Conservation (phyloP, 345 rosid genomes). For the Eutrema yunnanense region DNA sequence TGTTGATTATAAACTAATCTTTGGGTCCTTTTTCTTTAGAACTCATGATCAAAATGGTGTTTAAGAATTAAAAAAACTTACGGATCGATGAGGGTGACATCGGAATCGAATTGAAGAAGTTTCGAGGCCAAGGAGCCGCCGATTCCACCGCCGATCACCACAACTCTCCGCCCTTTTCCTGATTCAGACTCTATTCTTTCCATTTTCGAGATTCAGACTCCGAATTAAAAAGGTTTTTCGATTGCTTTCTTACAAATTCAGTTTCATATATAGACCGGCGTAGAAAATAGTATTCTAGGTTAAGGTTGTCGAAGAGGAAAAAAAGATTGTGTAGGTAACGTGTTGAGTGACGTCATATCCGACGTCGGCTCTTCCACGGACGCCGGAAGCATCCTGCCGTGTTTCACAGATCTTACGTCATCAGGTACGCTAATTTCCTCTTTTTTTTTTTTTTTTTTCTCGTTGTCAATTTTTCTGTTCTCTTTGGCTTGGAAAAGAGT, state of each 20-base stretch:
- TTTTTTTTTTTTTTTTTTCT: no score
- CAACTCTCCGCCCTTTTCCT: constrained; percentile 33
- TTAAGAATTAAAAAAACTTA: constrained; percentile 14
- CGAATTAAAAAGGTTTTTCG: neutral
- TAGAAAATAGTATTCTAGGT: neutral
- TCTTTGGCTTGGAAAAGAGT: no score
- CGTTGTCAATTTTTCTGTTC: no score
- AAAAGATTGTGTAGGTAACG: neutral
- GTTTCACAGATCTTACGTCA: neutral
- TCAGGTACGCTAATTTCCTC: no score
- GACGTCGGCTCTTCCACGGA: neutral
- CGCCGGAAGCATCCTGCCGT: neutral
- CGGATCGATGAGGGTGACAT: constrained; percentile 67
- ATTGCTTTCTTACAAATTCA: neutral
- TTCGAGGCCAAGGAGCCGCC: constrained; percentile 55
- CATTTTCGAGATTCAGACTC: neutral
- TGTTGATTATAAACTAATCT: neutral
- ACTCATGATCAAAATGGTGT: neutral
- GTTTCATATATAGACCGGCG: neutral
- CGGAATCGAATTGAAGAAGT: constrained; percentile 48
- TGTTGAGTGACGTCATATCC: neutral
- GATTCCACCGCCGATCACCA: constrained; percentile 61
- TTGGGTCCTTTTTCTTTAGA: no score
- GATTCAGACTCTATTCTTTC: neutral
- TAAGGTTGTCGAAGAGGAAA: neutral